Base-by-base conservation (phyloP, 108 stramenopile genomes). In the Pseudonitzschia multistriata region DNA sequence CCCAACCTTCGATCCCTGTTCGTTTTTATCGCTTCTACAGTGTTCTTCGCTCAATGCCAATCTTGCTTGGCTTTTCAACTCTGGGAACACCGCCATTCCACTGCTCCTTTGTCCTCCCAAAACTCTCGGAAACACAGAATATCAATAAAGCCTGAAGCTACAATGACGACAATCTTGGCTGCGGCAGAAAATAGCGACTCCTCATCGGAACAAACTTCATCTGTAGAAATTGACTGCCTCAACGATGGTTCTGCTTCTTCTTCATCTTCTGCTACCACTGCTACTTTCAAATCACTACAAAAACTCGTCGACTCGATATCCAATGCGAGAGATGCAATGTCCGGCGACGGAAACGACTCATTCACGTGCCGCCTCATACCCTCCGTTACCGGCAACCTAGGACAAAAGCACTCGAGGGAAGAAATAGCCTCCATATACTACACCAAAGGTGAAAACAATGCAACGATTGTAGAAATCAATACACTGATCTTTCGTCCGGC, bases 51-150 rank as follows among this genome's bases (percentile, higher is more conserved):
- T 52, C 7, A 3, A 19, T 36, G 35, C 33, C 28, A 59, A 15
- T n/a, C n/a, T 34, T 59, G 57, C 14, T 35, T 33, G 33, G 57
- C 57, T 17, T 59, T 59, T 59, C 57, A 59, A 35, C 31, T 34
- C 15, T 5, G 14, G 27, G 24, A 55, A 55, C 54, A 55, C 7
- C 4, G 10, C 24, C n/a, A 55, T 25, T 52, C 22, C 50, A 7
- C 24, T 24, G 11, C 10, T 24, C 3, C 50, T 0, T 25, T 8
- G 8, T 52, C 50, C 22, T 6, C 50, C 22, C 5, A 42, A 7
- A 42, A 25, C 50, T 52, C 24, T 52, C 50, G 3, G 3, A 25
- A 25, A 24, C 25, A 59, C 33, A 59, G n/a, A 29, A 59, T 33
- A 13, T 29, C 13, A 59, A 0, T 10, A 33, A 33, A 2, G n/a